phyloP scores from a whole-genome alignment of 345 rosid species.

The Sisymbrium altissimum region DNA sequence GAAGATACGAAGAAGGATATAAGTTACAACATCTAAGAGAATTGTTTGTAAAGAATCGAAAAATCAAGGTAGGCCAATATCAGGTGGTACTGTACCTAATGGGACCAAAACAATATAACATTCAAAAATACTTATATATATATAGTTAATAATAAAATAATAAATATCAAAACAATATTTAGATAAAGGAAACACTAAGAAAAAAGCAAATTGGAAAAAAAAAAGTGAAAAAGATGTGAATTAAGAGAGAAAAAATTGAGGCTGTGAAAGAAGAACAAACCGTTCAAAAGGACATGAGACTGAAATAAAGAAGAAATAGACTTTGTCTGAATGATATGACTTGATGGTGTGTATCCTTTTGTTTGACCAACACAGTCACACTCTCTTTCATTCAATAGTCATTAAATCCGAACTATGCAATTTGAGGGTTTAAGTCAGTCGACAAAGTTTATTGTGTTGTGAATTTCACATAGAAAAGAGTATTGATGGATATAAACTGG shows the following conservation, averaged over 20 bases:
- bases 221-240: slow-evolving; percentile 5
- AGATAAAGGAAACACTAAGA: slow-evolving; percentile 30
- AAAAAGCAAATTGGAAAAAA: slow-evolving; percentile 24
- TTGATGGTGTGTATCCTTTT: slow-evolving; percentile 28
- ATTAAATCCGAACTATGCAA: background rate
- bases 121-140: slow-evolving; percentile 10
- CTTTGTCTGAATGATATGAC: slow-evolving; percentile 28
- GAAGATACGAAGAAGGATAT: too few relatives aligned
- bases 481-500: background rate
- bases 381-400: slow-evolving; percentile 3
- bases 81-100: slow-evolving; percentile 26
- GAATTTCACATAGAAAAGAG: background rate
- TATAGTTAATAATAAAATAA: slow-evolving; percentile 13
- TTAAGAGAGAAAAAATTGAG: background rate
- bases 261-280: slow-evolving; percentile 27
- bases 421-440: slow-evolving; percentile 1
- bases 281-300: slow-evolving; percentile 29
- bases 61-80: slow-evolving; percentile 20
- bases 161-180: slow-evolving; percentile 4
- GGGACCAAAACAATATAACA: slow-evolving; percentile 23
- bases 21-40: background rate
- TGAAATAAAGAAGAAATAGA: slow-evolving; percentile 26
- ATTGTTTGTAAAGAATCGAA: slow-evolving; percentile 1
- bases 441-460: background rate
- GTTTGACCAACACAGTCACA: slow-evolving; percentile 35